Evolutionary conservation across 2,329 filamentous ascomycete genomes (phyloP), one percentile per base, ranked within the genome.

Genomic region (Simplicillium aogashimaense): DNA sequence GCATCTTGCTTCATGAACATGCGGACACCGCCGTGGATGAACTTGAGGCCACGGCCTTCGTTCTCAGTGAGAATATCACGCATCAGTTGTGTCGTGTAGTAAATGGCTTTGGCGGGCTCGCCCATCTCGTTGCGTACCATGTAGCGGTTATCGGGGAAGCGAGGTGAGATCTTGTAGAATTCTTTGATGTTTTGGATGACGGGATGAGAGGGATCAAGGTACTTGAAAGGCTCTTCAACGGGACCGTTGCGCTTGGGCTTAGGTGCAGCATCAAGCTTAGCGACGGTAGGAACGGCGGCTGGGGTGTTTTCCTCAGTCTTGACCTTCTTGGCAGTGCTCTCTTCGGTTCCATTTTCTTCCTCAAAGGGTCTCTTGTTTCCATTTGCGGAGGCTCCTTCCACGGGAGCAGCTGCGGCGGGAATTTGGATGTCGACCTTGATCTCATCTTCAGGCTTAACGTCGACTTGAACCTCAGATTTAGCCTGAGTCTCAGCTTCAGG

Each of bases 1-100:
- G 86, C 83, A 55, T 95, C 88, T 61, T 97, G 90, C 69, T 94
- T 95, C 70, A 97, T 92, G 59, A 94, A 98, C 87, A 97, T 97
- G 66, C 94, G 94, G 29, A 98, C 89, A 47, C 92, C 92, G 38
- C 84, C 90, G 63, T 98, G 92, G 37, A 98, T 85, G 57, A 98
- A 95, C 59, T 92, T 94, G 62, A 97, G 82, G 35, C 88, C 88
- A 20, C 84, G 81, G 34, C 87, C 86, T 61, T 95, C 88, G 58
- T 98, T 98, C 55, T 83, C 75, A 4, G 73, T 76, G 3, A 98
- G 73, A 40, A 98, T 92, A 48, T 90, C 83, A 28, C 88, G 83
- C 16, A 87, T 83, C 11, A 97, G 73, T 4, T 78, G 76, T 29
- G 83, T 89, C 10, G 88, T 94, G 69, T 97, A 98, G 72, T 98